Evolutionary conservation across 331 rosid species (phyloP).

Genomic region (Quercus lobata): DNA sequence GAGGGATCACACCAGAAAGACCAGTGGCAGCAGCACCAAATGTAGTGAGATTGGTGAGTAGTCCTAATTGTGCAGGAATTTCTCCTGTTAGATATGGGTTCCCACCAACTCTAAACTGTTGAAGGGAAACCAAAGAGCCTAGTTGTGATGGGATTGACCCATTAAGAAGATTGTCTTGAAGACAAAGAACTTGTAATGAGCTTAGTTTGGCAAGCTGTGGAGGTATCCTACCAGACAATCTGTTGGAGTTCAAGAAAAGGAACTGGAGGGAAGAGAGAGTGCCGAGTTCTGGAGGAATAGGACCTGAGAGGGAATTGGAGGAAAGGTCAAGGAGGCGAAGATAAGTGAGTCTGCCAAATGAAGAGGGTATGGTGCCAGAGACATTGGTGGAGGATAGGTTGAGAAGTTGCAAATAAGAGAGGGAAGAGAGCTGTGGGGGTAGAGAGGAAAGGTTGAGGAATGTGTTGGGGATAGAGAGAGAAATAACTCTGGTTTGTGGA

Average conservation of each 20-base stretch:
- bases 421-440: slow-evolving; percentile 65
- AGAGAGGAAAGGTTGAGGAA: slow-evolving; percentile 71
- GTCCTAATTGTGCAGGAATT: slow-evolving; percentile 66
- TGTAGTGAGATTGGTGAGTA: slow-evolving; percentile 71
- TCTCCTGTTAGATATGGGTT: slow-evolving; percentile 68
- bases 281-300: slow-evolving; percentile 75
- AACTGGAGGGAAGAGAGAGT: slow-evolving; percentile 67
- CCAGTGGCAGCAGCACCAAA: slow-evolving; percentile 84
- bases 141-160: slow-evolving; percentile 73
- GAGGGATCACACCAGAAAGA: slow-evolving; percentile 66
- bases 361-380: slow-evolving; percentile 74
- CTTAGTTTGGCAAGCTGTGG: slow-evolving; percentile 57
- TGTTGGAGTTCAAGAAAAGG: slow-evolving; percentile 72
- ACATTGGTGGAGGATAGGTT: slow-evolving; percentile 87
- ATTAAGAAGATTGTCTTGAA: slow-evolving; percentile 81
- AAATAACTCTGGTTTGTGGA: slow-evolving; percentile 75
- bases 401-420: slow-evolving; percentile 76
- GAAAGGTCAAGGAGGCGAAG: slow-evolving; percentile 83
- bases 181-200: slow-evolving; percentile 67
- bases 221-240: slow-evolving; percentile 60
- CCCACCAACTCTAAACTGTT: slow-evolving; percentile 81
- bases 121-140: slow-evolving; percentile 70
- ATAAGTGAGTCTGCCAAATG: slow-evolving; percentile 61
- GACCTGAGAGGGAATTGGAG: slow-evolving; percentile 66
- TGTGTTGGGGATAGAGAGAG: slow-evolving; percentile 68